Evolutionary conservation across 2,329 filamentous ascomycete species (phyloP).

Genomic region (Botrytis fabae): DNA sequence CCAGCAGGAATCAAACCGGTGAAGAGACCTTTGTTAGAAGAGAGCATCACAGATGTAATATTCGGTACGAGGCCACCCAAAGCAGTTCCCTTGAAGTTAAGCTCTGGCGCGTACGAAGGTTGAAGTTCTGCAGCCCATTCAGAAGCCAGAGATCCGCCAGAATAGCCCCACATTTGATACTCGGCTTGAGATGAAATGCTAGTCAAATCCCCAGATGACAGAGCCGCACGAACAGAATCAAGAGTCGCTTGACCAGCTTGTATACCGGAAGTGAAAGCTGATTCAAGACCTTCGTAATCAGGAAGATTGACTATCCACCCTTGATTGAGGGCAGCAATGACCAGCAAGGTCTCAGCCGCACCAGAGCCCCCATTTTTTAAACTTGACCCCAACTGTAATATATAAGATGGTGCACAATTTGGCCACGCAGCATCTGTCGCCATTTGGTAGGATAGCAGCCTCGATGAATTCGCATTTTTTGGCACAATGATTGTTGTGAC

Average conservation of each 20-base stretch:
- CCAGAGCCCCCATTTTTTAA: conserved; percentile 39
- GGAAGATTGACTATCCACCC: conserved; percentile 31
- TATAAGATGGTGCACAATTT: conserved; percentile 45
- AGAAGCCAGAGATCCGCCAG: conserved; percentile 53
- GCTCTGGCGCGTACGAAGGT: conserved; percentile 53
- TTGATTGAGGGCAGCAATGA: conserved; percentile 19
- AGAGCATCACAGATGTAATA: conserved; percentile 42
- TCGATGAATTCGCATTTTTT: conserved; percentile 2
- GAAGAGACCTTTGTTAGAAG: conserved; percentile 40
- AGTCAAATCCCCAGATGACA: background rate
- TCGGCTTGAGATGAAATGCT: conserved; percentile 3
- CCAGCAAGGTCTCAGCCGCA: conserved; percentile 31
- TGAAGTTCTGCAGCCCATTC: conserved; percentile 56
- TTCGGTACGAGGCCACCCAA: conserved; percentile 51
- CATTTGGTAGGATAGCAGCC: conserved; percentile 47
- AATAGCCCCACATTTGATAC: conserved; percentile 53
- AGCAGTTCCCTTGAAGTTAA: conserved; percentile 51
- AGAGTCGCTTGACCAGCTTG: conserved; percentile 29
- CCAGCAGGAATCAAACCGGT: conserved; percentile 36
- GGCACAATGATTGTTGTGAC: conserved; percentile 46
- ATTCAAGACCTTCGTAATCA: conserved; percentile 31
- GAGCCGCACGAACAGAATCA: conserved; percentile 32
- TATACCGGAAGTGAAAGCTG: conserved; percentile 26
- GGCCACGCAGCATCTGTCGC: conserved; percentile 45
- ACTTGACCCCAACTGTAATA: conserved; percentile 16